A percentile compares a stretch with the other conserved stretches of the same genome.
Conservation (phyloP, 352 stramenopile genomes). For the Peronosclerospora sorghi region DNA sequence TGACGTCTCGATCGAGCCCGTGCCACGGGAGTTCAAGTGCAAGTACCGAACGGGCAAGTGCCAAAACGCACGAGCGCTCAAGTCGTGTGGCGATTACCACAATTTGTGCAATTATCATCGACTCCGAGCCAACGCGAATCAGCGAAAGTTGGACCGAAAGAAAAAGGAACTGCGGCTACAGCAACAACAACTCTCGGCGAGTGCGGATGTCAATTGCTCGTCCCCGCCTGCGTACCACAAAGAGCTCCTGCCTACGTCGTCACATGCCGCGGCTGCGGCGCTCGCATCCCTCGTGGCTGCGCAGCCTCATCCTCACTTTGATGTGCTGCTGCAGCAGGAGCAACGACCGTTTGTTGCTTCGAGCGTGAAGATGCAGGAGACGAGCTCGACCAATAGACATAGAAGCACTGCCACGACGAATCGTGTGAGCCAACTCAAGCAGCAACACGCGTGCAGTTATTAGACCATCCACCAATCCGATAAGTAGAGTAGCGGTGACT, state of each 20-base stretch:
- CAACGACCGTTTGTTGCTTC: conserved; percentile 11
- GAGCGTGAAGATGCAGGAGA: conserved; percentile 15
- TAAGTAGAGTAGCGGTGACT: too few species aligned
- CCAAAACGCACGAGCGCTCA: conserved; percentile 54
- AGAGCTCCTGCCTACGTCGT: conserved; percentile 11
- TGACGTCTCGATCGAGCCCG: conserved; percentile 4
- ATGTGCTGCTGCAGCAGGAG: too few species aligned
- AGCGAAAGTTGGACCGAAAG: conserved; percentile 77
- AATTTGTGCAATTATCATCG: conserved; percentile 80
- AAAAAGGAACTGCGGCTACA: conserved; percentile 58
- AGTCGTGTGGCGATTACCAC: conserved; percentile 70
- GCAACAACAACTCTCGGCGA: conserved; percentile 25
- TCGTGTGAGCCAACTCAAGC: conserved; percentile 21
- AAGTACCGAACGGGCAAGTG: conserved; percentile 81
- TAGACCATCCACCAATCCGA: too few species aligned
- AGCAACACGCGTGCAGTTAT: conserved; percentile 32
- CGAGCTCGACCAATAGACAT: conserved; percentile 18
- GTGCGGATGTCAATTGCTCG: conserved; percentile 6
- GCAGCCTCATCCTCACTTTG: conserved; percentile 23
- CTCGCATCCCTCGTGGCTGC: conserved; percentile 29
- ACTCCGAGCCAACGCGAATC: conserved; percentile 66
- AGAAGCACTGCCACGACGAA: conserved; percentile 13
- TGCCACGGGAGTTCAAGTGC: conserved; percentile 46
- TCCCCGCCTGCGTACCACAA: conserved; percentile 3
- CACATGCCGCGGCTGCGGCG: conserved; percentile 31